Base-by-base conservation (phyloP, 768 basidiomycete species). In the Phanerochaete sordida region DNA sequence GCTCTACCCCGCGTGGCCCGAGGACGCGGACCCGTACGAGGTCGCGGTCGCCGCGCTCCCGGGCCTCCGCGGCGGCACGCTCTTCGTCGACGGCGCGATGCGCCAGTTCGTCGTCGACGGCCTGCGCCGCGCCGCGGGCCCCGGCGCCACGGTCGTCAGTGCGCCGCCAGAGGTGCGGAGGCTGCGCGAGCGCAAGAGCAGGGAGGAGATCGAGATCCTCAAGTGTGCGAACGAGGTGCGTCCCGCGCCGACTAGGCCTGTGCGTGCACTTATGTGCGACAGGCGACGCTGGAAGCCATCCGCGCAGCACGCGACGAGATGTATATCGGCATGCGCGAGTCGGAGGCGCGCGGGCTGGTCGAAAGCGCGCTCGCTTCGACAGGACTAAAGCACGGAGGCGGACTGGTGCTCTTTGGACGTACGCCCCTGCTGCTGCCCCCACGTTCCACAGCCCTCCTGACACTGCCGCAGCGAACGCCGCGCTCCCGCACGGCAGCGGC, bases 221-320 rank as follows among this genome's bases (percentile, higher is more conserved):
- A 84, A 79, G 64, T 94, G 90, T 67, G 90, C 78, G 1, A 93
- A 93, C 68, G 88, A 93, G 80, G 91, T 93, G 50, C 4, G 73
- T 54, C 23, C 27, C 15, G 55, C 24, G 19, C 16, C 24, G 57
- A 16, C 13, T 23, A 19, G 7, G 6, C 16, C 15, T 16, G 16
- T 33, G 15, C n/a, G 2, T 24, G 33, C 9, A 21, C 30, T 35
- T 13, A 35, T 43, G 39, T 16, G 6, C 11, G n/a, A 2, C 66
- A 94, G 91, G 87, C 81, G n/a, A 93, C 91, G 0, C 66, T 94
- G 4, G 78, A 92, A 16, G 84, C 89, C 6, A 87, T 93, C 67
- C 81, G 89, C 12, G 78, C 80, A 6, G 85, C 88, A 1, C 81
- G 84, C 58, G 75, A 79, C 50, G 72, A 78, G 45, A 77, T 94